Conservation (phyloP, 495 filamentous ascomycete genomes). For the Penicillium nucicola region DNA sequence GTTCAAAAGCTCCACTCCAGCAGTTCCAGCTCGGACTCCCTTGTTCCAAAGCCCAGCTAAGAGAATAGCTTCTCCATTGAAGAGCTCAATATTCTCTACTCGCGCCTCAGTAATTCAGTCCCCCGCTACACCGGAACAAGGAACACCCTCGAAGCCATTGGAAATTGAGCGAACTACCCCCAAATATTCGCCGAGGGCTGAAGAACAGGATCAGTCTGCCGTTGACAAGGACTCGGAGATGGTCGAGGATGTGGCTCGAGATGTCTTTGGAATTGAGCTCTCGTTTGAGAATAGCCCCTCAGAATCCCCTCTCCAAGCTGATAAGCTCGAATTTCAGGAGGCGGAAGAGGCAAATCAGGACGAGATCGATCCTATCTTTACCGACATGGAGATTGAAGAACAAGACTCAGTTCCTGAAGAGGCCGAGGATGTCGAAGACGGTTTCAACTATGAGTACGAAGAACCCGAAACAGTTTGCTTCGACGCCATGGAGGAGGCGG, state of each 20-base stretch:
- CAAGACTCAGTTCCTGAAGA: background rate
- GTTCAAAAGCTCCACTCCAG: conserved; percentile 27
- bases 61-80: conserved; percentile 38
- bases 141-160: background rate
- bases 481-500: conserved; percentile 18
- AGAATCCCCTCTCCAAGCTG: conserved; percentile 1
- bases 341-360: conserved; percentile 7
- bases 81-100: conserved; percentile 22
- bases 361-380: background rate
- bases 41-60: conserved; percentile 45
- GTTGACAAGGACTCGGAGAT: conserved; percentile 17
- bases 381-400: background rate
- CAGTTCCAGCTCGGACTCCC: conserved; percentile 29
- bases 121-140: background rate
- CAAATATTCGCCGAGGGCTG: background rate
- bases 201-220: background rate
- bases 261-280: conserved; percentile 26
- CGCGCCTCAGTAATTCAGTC: conserved; percentile 2
- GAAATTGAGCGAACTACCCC: background rate
- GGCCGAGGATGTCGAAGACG: background rate
- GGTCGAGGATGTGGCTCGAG: conserved; percentile 26
- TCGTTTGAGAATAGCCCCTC: conserved; percentile 10
- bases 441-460: conserved; percentile 15
- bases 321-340: background rate
- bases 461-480: conserved; percentile 25